These are phyloP conservation scores for Termitomyces sp. DNA, from an alignment of 768 basidiomycete species.

Conservation along the genomic window DNA sequence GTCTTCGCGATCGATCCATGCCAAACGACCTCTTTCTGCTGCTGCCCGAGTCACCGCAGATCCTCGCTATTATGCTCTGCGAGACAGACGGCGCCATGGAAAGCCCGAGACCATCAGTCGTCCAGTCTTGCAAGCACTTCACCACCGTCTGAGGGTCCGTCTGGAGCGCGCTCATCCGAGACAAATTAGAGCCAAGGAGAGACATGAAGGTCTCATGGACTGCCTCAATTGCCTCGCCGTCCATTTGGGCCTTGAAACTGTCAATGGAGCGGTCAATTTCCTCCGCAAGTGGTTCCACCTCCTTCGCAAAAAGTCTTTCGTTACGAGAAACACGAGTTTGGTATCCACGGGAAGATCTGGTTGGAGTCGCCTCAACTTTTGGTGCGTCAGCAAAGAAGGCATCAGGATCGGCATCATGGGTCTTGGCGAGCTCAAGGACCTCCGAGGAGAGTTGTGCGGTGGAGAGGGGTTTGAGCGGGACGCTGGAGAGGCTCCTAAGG, in stretches of 20 bases:
- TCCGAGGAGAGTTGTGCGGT: slow-evolving; percentile 43
- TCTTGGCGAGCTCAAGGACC: slow-evolving; percentile 40
- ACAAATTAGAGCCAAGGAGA: slow-evolving; percentile 69
- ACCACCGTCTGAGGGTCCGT: slow-evolving; percentile 40
- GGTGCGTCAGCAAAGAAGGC: slow-evolving; percentile 26
- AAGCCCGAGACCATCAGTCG: slow-evolving; percentile 52
- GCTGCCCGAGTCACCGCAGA: neutral
- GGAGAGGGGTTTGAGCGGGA: slow-evolving; percentile 66
- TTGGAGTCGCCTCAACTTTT: neutral
- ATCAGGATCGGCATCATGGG: slow-evolving; percentile 42
- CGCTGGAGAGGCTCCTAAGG: slow-evolving; percentile 53
- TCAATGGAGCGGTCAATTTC: slow-evolving; percentile 26
- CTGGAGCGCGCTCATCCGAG: slow-evolving; percentile 46
- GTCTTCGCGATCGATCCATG: neutral
- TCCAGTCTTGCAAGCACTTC: slow-evolving; percentile 61
- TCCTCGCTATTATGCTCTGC: slow-evolving; percentile 35
- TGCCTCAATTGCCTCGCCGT: slow-evolving; percentile 45
- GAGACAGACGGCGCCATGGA: slow-evolving; percentile 48
- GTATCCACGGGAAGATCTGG: neutral
- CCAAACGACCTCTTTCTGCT: neutral
- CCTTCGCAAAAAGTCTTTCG: slow-evolving; percentile 9
- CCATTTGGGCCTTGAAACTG: slow-evolving; percentile 31
- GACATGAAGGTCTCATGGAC: slow-evolving; percentile 62
- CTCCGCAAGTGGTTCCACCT: slow-evolving; percentile 19
- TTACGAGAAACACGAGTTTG: neutral